A percentile compares a stretch with the other conserved stretches of the same genome.
phyloP scores from a whole-genome alignment of 2,329 filamentous ascomycete species.

The Neoarthrinium moseri region DNA sequence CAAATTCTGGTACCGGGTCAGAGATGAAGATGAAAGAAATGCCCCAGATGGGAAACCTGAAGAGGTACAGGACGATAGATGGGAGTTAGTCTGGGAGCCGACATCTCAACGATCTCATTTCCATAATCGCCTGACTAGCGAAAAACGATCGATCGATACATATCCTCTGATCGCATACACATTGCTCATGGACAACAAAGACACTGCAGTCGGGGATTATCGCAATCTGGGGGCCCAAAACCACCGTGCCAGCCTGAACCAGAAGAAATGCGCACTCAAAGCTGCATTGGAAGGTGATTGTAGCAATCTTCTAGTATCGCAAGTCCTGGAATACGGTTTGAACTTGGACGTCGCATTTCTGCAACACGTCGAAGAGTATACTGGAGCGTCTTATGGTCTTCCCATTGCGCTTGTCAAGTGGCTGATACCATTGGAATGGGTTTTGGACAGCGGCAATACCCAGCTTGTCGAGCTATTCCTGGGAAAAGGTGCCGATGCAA shows the following conservation, averaged over 20 bases:
- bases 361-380: neutral
- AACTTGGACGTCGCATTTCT: neutral
- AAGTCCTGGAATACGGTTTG: neutral
- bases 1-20: no score
- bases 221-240: neutral
- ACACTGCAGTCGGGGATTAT: neutral
- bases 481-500: slow-evolving; percentile 5
- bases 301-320: neutral
- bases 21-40: no score
- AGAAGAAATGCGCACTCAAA: slow-evolving; percentile 2
- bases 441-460: neutral
- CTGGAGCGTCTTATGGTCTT: neutral
- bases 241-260: neutral
- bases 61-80: slow-evolving; percentile 1
- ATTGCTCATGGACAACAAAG: neutral
- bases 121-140: neutral
- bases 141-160: neutral
- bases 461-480: slow-evolving; percentile 7
- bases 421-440: slow-evolving; percentile 7
- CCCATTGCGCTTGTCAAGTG: neutral
- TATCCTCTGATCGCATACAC: neutral
- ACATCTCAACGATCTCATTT: neutral
- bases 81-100: slow-evolving; percentile 1
- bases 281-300: neutral
- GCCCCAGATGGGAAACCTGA: neutral